A percentile compares a stretch with the other conserved stretches of the same genome.
phyloP scores from a whole-genome alignment of 768 basidiomycete genomes.

The Cystobasidium ongulense region DNA sequence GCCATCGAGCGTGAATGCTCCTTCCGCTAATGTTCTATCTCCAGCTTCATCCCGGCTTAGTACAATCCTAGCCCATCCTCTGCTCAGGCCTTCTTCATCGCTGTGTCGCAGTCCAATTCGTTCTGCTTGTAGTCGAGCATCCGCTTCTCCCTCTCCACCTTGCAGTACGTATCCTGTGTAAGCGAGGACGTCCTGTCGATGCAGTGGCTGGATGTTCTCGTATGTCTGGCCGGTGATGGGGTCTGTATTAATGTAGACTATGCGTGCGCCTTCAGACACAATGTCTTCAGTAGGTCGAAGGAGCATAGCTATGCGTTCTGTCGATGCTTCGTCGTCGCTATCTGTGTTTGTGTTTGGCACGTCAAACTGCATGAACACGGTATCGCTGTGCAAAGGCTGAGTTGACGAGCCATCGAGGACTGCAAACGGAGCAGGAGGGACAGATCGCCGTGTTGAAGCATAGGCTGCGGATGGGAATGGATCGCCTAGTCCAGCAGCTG shows the following conservation, averaged over 20 bases:
- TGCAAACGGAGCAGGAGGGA: background rate
- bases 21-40: conserved; percentile 1
- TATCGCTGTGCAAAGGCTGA: conserved; percentile 2
- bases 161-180: conserved; percentile 70
- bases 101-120: conserved; percentile 50
- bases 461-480: background rate
- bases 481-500: background rate
- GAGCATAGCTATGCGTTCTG: conserved; percentile 60
- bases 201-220: conserved; percentile 56
- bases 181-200: conserved; percentile 58
- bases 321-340: conserved; percentile 39
- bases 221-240: conserved; percentile 52
- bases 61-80: conserved; percentile 70
- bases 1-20: conserved; percentile 25
- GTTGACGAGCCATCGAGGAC: background rate
- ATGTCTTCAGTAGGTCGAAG: conserved; percentile 69
- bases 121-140: conserved; percentile 57
- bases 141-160: conserved; percentile 52
- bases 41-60: conserved; percentile 54
- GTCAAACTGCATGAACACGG: conserved; percentile 32
- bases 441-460: conserved; percentile 9
- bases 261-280: conserved; percentile 66
- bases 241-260: conserved; percentile 56
- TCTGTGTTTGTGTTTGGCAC: background rate
- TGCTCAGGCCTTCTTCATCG: conserved; percentile 47